These are phyloP conservation scores for Aspergillus indologenus DNA, from an alignment of 495 filamentous ascomycete species.

Conservation along the genomic window DNA sequence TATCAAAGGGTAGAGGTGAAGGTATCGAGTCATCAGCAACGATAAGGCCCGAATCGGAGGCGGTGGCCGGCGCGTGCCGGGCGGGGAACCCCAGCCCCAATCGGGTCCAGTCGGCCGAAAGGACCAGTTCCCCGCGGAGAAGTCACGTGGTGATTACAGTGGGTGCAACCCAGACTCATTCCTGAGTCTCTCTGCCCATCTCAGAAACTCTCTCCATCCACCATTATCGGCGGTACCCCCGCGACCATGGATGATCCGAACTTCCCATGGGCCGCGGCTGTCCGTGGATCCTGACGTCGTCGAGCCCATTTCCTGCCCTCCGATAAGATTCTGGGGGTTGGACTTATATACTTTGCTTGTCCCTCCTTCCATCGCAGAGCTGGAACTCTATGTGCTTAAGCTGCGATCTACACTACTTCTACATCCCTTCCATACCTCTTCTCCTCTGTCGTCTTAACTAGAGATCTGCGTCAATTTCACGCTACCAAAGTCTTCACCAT, in stretches of 20 bases:
- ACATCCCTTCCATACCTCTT: background rate
- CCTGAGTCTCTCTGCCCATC: too few relatives aligned
- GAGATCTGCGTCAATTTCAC: too few relatives aligned
- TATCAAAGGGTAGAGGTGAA: slow-evolving; percentile 1
- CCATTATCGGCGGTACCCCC: slow-evolving; percentile 6
- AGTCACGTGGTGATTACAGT: slow-evolving; percentile 18
- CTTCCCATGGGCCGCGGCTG: slow-evolving; percentile 35
- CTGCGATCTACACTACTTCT: slow-evolving; percentile 10
- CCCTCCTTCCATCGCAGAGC: slow-evolving; percentile 1
- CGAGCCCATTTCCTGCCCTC: slow-evolving; percentile 18
- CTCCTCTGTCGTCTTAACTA: too few relatives aligned
- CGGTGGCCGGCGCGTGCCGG: slow-evolving; percentile 11
- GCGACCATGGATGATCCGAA: background rate
- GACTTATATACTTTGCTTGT: slow-evolving; percentile 23
- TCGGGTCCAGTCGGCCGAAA: slow-evolving; percentile 36
- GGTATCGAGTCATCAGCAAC: background rate
- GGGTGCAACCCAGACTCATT: too few relatives aligned
- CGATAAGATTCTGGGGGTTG: slow-evolving; percentile 12
- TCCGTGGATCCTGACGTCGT: slow-evolving; percentile 36
- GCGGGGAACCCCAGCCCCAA: slow-evolving; percentile 11
- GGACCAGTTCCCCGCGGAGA: slow-evolving; percentile 35
- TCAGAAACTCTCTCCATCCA: too few relatives aligned
- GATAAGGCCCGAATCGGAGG: slow-evolving; percentile 1
- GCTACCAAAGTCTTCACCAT: slow-evolving; percentile 51
- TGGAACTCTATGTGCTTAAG: slow-evolving; percentile 3